These are phyloP conservation scores for Verticillium tricorpus DNA, from an alignment of 2,329 filamentous ascomycete genomes.

Conservation along the genomic window DNA sequence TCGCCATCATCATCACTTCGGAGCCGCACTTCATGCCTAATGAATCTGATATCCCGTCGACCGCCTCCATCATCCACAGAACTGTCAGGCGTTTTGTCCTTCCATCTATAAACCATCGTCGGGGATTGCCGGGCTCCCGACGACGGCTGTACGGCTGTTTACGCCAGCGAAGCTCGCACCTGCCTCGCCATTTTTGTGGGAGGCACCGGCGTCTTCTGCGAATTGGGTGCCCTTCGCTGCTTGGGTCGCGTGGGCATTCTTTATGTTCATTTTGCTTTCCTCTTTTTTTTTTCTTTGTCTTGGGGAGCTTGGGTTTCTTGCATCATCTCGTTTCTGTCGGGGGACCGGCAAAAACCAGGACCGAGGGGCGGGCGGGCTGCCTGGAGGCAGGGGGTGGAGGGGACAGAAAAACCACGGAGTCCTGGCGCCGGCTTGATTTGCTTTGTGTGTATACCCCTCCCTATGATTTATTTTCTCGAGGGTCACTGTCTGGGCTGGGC, in stretches of 20 bases:
- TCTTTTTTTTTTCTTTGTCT: not conserved
- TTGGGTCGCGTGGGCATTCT: not conserved
- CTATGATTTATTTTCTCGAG: not conserved
- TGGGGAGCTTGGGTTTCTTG: not conserved
- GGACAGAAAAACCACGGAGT: not conserved
- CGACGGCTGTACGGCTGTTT: not conserved
- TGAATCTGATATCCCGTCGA: not conserved
- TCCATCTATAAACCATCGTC: not conserved
- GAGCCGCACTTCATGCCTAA: conserved; percentile 4
- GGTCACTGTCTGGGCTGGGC: not conserved
- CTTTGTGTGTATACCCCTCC: not conserved
- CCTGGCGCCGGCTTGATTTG: not conserved
- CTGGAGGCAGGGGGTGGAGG: not conserved
- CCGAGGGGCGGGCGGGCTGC: not conserved
- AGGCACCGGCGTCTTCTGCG: not conserved
- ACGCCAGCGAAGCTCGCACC: not conserved
- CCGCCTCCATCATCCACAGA: not conserved
- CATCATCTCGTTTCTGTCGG: not conserved
- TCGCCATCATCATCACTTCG: conserved; percentile 3
- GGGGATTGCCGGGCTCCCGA: not conserved
- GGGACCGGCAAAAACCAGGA: not conserved
- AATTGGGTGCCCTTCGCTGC: not conserved
- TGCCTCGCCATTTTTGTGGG: not conserved
- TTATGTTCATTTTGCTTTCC: not conserved
- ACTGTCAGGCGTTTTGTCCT: not conserved